Evolutionary conservation across 176 grass and related monocot genomes (phyloP), one percentile per base, ranked within the genome.

Genomic region (Paspalum notatum): DNA sequence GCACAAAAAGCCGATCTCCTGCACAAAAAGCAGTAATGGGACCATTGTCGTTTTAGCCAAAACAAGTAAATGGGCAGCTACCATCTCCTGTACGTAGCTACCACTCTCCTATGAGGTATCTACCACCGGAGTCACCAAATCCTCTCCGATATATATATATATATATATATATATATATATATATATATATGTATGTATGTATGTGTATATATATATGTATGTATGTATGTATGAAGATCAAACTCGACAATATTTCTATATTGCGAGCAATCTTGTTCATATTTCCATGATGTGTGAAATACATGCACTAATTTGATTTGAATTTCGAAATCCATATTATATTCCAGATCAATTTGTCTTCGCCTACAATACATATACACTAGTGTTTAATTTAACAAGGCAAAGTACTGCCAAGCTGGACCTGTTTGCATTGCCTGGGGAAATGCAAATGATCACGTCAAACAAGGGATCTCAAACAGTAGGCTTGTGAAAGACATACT

Each of bases 401-500:
- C 9, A 25, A 2, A 32, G 2, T 24, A 59, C 9, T 10, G 8
- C 9, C 56, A 25, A 25, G 56, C 22, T 25, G 25, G 22, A 59
- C 21, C 9, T 59, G 56, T 11, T 38, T 38, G 26, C 61, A 63
- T 6, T 16, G 61, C 21, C n/a, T 12, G 17, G 45, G 17, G 27
- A 22, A 41, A 79, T 32, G 41, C 27, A 43, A 25, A 9, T 42
- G n/a, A 55, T 55, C 62, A 67, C 27, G 71, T 73, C 57, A 53
- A 63, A 51, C 9, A 73, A 59, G 43, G 20, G 12, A 54, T 8
- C 2, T 8, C 12, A 66, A 3, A 54, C 66, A 80, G 50, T 44
- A 14, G 15, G 32, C 80, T 38, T 54, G 80, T 74, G 80, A 65
- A 43, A 74, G 32, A 20, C 37, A 63, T 62, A 27, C 6, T 63